Conservation (phyloP, 2,329 filamentous ascomycete species). For the Zasmidium angulare region DNA sequence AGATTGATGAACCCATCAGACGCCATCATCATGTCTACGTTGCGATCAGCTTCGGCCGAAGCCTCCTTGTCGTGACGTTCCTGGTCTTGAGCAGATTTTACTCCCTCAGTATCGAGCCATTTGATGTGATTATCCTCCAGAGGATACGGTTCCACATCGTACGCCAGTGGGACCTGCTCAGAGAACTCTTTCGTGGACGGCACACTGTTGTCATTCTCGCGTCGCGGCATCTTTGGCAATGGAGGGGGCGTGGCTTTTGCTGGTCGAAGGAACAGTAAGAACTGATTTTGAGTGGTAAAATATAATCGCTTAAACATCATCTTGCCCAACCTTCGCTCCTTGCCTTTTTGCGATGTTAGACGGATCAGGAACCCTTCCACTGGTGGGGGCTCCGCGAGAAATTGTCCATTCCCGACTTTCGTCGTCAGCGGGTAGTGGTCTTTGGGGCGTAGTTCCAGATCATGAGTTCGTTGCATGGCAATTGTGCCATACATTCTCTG, state of each 20-base stretch:
- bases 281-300: constrained; percentile 64
- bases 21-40: constrained; percentile 57
- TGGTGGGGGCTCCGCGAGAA: constrained; percentile 59
- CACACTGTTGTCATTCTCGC: constrained; percentile 44
- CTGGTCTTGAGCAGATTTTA: constrained; percentile 39
- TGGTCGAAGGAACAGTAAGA: constrained; percentile 61
- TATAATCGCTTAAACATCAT: constrained; percentile 67
- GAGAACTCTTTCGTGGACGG: constrained; percentile 57
- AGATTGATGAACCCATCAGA: constrained; percentile 67
- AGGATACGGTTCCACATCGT: constrained; percentile 62
- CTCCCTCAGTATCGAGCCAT: constrained; percentile 52
- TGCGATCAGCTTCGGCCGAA: constrained; percentile 58
- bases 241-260: constrained; percentile 58
- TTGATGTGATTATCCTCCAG: constrained; percentile 52
- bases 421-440: constrained; percentile 61
- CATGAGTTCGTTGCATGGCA: constrained; percentile 65
- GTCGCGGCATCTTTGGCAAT: constrained; percentile 52
- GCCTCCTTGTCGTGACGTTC: constrained; percentile 59
- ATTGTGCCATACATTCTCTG: constrained; percentile 69
- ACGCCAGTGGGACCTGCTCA: constrained; percentile 60
- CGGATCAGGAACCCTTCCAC: constrained; percentile 67
- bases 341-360: constrained; percentile 62
- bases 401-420: constrained; percentile 43
- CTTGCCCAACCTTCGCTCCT: constrained; percentile 57
- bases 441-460: constrained; percentile 65